Evolutionary conservation across 495 filamentous ascomycete species (phyloP).

Genomic region (Cairneyella variabilis): DNA sequence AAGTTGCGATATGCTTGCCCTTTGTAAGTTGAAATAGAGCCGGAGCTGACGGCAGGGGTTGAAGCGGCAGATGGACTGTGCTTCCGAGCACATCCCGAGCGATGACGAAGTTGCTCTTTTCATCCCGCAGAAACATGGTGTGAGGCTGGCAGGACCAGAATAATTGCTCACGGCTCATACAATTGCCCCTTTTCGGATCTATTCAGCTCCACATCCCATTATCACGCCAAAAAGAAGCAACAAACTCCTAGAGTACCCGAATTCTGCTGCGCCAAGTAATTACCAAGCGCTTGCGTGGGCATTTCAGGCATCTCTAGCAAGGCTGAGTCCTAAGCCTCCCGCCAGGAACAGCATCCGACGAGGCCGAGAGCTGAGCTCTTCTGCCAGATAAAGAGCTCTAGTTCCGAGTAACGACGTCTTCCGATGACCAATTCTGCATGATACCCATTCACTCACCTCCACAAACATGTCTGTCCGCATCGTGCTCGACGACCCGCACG

Average conservation of each 20-base stretch:
- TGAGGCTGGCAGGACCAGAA: neutral
- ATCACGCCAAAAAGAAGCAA: neutral
- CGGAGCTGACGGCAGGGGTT: neutral
- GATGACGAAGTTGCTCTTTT: neutral
- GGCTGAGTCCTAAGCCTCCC: conserved; percentile 4
- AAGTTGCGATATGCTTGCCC: neutral
- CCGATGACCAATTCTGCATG: neutral
- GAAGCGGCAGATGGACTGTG: too few species aligned
- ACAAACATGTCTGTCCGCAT: conserved; percentile 73
- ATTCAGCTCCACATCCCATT: neutral
- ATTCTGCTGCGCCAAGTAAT: neutral
- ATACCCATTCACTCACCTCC: neutral
- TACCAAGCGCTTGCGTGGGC: conserved; percentile 12
- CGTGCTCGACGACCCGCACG: conserved; percentile 66
- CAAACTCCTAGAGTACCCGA: neutral
- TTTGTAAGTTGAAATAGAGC: neutral
- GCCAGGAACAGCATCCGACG: neutral
- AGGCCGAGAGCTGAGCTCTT: neutral
- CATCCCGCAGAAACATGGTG: neutral
- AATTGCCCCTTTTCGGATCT: neutral
- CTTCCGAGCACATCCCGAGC: too few species aligned
- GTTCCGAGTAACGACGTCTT: too few species aligned
- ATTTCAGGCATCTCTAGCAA: conserved; percentile 3
- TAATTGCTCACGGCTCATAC: neutral
- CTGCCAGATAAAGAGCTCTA: neutral